Conservation (phyloP, 1,139 yeast species). For the Blastobotrys aristatus region DNA sequence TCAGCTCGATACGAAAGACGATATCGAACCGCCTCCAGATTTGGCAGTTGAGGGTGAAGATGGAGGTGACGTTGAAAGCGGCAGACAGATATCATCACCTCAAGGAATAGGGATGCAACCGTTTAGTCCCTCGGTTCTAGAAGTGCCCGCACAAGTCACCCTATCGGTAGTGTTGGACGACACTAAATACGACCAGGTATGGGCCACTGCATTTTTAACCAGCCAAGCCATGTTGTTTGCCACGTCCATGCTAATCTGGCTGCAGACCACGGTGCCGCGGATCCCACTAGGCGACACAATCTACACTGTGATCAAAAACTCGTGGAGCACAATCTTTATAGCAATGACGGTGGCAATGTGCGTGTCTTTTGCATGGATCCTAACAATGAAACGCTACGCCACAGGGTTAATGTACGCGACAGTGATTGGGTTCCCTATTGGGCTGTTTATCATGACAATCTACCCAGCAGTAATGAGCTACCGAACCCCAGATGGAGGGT, state of each 20-base stretch:
- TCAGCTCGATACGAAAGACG: conserved; percentile 11
- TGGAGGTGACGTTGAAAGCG: conserved; percentile 4
- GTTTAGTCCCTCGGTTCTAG: conserved; percentile 21
- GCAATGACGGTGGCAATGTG: conserved; percentile 31
- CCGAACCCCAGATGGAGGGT: conserved; percentile 33
- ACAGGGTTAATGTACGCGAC: conserved; percentile 33
- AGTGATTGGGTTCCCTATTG: conserved; percentile 35
- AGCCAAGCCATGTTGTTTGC: conserved; percentile 32
- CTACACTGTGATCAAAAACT: conserved; percentile 30
- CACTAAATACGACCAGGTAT: conserved; percentile 27
- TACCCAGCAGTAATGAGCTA: conserved; percentile 36
- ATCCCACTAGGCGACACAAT: conserved; percentile 34
- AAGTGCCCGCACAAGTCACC: conserved; percentile 20
- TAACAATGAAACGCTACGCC: conserved; percentile 31
- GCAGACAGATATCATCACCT: conserved; percentile 5
- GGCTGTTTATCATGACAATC: conserved; percentile 28
- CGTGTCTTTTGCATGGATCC: conserved; percentile 35
- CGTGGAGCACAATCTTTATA: conserved; percentile 28
- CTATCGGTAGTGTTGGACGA: conserved; percentile 13
- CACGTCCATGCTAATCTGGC: conserved; percentile 35
- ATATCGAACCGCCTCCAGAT: conserved; percentile 29
- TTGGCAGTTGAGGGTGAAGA: conserved; percentile 20
- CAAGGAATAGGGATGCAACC: conserved; percentile 20
- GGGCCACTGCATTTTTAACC: conserved; percentile 32
- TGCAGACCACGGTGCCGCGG: conserved; percentile 30